Conservation (phyloP, 164 flowering plant species). For the Amborella trichopoda region DNA sequence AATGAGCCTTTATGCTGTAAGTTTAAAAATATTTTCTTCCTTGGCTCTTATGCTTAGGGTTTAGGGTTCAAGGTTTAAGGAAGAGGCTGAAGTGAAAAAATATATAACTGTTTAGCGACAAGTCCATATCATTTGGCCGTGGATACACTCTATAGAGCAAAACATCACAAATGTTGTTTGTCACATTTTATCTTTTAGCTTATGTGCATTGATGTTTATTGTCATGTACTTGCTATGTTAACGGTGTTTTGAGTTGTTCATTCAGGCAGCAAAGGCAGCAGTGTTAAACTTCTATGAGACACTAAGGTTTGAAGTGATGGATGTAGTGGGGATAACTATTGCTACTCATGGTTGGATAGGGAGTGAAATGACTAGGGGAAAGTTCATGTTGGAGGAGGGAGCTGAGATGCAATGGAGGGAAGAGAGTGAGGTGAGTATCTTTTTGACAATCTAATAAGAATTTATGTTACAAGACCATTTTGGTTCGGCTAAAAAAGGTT, state of each 20-base stretch:
- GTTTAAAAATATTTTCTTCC: too few species aligned
- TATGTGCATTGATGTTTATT: not conserved
- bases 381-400: slow-evolving; percentile 69
- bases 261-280: slow-evolving; percentile 90
- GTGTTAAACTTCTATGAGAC: slow-evolving; percentile 80
- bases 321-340: slow-evolving; percentile 72
- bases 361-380: slow-evolving; percentile 70
- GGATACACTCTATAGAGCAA: too few species aligned
- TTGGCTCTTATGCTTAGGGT: too few species aligned
- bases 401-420: slow-evolving; percentile 92
- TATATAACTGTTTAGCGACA: too few species aligned
- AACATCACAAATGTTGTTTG: too few species aligned
- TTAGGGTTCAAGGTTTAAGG: too few species aligned
- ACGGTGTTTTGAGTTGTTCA: too few species aligned
- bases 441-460: not conserved
- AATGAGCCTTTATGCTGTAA: slow-evolving; percentile 82
- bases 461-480: not conserved
- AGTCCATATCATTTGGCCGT: too few species aligned
- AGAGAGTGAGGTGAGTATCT: slow-evolving; percentile 64
- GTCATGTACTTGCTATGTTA: not conserved
- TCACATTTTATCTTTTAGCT: too few species aligned
- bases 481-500: not conserved
- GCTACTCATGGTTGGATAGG: slow-evolving; percentile 96
- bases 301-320: slow-evolving; percentile 57
- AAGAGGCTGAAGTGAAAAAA: too few species aligned